Evolutionary conservation across 2,329 filamentous ascomycete species (phyloP).

Genomic region (Tothia fuscella): DNA sequence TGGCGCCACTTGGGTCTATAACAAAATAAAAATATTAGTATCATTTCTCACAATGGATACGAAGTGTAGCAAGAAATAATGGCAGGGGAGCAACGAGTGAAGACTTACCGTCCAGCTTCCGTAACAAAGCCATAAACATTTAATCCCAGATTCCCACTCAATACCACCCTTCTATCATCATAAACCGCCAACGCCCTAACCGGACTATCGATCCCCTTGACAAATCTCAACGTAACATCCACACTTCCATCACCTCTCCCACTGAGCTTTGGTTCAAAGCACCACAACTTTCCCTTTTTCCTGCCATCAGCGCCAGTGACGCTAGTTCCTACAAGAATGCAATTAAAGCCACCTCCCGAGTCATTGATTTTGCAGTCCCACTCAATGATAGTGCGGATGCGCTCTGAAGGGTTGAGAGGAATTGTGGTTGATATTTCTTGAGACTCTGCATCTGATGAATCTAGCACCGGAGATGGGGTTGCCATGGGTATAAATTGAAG

Average conservation of each 20-base stretch:
- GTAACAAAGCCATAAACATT: conserved; percentile 7
- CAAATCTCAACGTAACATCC: conserved; percentile 35
- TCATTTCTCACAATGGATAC: no score
- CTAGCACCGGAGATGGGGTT: no score
- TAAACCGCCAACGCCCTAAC: conserved; percentile 47
- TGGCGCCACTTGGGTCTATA: conserved; percentile 27
- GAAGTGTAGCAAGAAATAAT: no score
- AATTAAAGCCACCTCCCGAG: neutral
- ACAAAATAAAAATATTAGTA: conserved; percentile 15
- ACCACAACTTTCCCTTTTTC: conserved; percentile 8
- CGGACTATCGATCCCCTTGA: conserved; percentile 31
- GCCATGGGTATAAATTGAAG: conserved; percentile 7
- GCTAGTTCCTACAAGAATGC: conserved; percentile 8
- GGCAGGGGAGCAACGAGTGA: conserved; percentile 13
- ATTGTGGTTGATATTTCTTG: conserved; percentile 15
- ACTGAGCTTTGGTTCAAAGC: neutral
- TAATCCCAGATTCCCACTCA: conserved; percentile 33
- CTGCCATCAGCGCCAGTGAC: conserved; percentile 5
- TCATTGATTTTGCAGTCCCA: neutral
- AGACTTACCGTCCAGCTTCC: neutral
- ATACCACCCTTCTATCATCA: conserved; percentile 43
- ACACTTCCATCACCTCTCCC: conserved; percentile 36
- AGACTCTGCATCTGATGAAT: conserved; percentile 13
- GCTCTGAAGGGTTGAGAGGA: conserved; percentile 5
- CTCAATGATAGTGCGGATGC: neutral